A percentile compares a stretch with the other conserved stretches of the same genome.
Conservation (phyloP, 2,329 filamentous ascomycete species). For the Botryotinia globosa region DNA sequence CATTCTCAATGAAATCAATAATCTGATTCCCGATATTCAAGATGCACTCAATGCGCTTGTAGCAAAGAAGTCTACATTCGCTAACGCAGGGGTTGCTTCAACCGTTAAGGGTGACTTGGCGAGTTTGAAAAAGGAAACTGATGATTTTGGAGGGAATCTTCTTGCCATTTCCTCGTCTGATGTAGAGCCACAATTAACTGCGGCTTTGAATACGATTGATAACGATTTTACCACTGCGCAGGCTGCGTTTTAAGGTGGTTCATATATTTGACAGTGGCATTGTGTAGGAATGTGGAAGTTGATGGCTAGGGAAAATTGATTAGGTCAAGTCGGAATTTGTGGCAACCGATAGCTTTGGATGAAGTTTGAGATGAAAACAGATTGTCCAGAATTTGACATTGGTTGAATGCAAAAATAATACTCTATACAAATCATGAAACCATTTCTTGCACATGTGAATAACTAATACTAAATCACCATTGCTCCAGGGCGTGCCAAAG, state of each 20-base stretch:
- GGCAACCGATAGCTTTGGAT: background rate
- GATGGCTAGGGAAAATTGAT: background rate
- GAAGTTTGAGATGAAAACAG: background rate
- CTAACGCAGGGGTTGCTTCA: slow-evolving; percentile 10
- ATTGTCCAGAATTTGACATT: background rate
- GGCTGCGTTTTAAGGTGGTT: background rate
- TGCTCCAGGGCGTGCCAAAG: background rate
- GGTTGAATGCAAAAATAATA: background rate
- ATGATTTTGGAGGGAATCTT: slow-evolving; percentile 22
- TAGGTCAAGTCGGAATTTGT: background rate
- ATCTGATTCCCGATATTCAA: slow-evolving; percentile 19
- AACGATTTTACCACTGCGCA: background rate
- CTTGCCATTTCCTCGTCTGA: slow-evolving; percentile 24
- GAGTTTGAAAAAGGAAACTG: slow-evolving; percentile 22
- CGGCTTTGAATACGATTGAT: background rate
- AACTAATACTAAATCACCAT: no score
- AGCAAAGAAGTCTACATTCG: slow-evolving; percentile 25
- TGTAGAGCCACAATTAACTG: slow-evolving; percentile 15
- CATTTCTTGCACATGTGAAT: background rate
- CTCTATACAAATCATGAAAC: background rate
- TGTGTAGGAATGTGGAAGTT: background rate
- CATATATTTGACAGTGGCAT: background rate
- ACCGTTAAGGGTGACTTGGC: slow-evolving; percentile 19
- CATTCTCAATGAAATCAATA: slow-evolving; percentile 16
- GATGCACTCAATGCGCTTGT: slow-evolving; percentile 18